Percentiles rank a stretch among this genome's conserved stretches.
These are phyloP conservation scores for Zasmidium citrigriseum DNA, from an alignment of 2,329 filamentous ascomycete species.

Conservation along the genomic window DNA sequence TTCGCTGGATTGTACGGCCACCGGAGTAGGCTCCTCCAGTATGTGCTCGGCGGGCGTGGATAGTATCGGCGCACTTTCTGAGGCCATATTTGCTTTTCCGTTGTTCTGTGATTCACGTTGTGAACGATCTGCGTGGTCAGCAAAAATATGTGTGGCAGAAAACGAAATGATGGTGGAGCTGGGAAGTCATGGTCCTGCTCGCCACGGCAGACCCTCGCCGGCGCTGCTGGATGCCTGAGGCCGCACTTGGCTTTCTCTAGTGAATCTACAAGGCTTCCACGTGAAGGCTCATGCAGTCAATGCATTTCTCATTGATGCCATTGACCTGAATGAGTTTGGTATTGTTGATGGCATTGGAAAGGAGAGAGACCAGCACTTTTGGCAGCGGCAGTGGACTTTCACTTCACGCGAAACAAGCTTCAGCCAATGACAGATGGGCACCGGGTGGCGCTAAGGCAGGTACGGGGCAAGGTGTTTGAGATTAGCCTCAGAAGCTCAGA, in stretches of 20 bases:
- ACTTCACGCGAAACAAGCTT: not conserved
- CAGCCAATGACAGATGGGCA: not conserved
- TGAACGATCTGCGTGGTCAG: conserved; percentile 2
- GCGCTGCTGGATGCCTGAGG: not conserved
- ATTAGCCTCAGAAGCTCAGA: too few relatives aligned
- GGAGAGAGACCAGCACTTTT: not conserved
- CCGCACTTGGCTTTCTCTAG: too few relatives aligned
- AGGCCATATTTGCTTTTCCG: too few relatives aligned
- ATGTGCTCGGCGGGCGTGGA: conserved; percentile 65
- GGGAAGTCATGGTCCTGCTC: not conserved
- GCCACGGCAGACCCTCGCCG: too few relatives aligned
- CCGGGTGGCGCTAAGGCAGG: not conserved
- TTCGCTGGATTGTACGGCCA: conserved; percentile 31
- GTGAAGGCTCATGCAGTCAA: not conserved
- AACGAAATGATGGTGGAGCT: not conserved
- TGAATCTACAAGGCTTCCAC: not conserved
- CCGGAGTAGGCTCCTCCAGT: conserved; percentile 55
- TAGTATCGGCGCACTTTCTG: conserved; percentile 54
- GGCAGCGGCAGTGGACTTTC: not conserved
- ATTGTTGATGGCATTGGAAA: not conserved
- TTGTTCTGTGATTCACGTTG: conserved; percentile 1
- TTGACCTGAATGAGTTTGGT: not conserved
- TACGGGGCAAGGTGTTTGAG: not conserved
- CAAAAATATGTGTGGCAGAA: conserved; percentile 1
- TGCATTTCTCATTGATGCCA: not conserved